Evolutionary conservation across 331 rosid genomes (phyloP).

Genomic region (Quercus lobata): DNA sequence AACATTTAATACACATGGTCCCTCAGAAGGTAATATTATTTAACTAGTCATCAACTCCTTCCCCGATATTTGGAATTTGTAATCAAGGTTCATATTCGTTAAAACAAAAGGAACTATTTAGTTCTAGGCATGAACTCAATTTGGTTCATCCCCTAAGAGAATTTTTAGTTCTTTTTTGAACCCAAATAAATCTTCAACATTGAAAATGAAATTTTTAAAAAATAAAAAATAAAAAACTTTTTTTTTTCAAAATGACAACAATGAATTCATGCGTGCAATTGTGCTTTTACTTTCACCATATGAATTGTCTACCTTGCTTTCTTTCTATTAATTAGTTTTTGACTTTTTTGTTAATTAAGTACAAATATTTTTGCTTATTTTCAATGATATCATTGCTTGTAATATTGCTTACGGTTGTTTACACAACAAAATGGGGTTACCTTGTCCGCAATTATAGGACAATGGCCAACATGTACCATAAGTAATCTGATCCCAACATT

Average conservation of each 20-base stretch:
- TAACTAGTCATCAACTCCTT: neutral
- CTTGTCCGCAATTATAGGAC: constrained; percentile 26
- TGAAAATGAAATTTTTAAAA: too few species aligned
- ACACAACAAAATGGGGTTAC: neutral
- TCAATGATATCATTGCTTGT: neutral
- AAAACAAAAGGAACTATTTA: neutral
- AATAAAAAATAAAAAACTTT: too few species aligned
- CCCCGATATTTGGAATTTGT: too few species aligned
- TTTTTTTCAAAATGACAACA: too few species aligned
- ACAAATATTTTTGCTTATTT: neutral
- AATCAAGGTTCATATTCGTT: too few species aligned
- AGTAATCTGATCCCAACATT: neutral
- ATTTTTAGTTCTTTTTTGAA: too few species aligned
- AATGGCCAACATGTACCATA: constrained; percentile 4
- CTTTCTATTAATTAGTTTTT: neutral
- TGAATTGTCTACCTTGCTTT: neutral
- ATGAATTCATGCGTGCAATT: neutral
- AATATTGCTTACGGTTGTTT: constrained; percentile 14
- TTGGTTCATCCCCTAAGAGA: too few species aligned
- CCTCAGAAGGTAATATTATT: neutral
- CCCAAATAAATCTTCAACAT: too few species aligned
- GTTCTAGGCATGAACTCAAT: neutral
- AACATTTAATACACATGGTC: too few species aligned
- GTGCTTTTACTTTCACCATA: neutral
- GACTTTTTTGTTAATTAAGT: neutral